phyloP scores from a whole-genome alignment of 768 basidiomycete species.

The Phallus indusiatus region DNA sequence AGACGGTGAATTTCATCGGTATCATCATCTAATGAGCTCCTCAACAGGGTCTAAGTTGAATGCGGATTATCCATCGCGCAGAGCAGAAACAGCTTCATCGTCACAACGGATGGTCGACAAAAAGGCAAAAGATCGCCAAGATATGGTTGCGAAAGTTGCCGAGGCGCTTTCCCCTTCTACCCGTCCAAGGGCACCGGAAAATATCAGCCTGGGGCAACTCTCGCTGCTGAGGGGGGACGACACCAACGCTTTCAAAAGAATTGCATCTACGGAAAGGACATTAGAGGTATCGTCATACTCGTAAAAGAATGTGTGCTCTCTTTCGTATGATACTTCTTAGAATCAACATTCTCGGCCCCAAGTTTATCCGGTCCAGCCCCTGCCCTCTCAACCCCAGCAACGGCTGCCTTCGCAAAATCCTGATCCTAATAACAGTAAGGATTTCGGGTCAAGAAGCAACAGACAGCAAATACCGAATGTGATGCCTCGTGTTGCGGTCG shows the following conservation, averaged over 20 bases:
- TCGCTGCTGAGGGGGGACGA: conserved; percentile 1
- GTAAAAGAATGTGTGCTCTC: background rate
- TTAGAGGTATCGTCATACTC: background rate
- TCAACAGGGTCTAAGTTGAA: background rate
- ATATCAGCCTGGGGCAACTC: background rate
- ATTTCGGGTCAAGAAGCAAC: background rate
- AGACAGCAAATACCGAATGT: background rate
- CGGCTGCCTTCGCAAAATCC: background rate
- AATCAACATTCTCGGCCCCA: background rate
- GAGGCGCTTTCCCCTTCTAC: conserved; percentile 2
- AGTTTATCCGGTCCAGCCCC: background rate
- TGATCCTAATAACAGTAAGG: background rate
- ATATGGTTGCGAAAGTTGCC: conserved; percentile 9
- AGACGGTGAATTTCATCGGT: background rate
- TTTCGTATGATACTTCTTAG: background rate
- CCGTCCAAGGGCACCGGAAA: background rate
- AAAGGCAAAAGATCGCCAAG: conserved; percentile 2
- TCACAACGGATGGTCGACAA: background rate
- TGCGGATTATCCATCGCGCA: background rate
- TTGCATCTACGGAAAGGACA: background rate
- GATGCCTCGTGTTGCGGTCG: background rate
- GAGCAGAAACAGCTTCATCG: background rate
- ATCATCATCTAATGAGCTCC: conserved; percentile 1
- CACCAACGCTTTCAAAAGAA: background rate
- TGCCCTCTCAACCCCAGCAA: background rate